These are phyloP conservation scores for Pleurotus giganteus DNA, from an alignment of 768 basidiomycete genomes.

Conservation along the genomic window DNA sequence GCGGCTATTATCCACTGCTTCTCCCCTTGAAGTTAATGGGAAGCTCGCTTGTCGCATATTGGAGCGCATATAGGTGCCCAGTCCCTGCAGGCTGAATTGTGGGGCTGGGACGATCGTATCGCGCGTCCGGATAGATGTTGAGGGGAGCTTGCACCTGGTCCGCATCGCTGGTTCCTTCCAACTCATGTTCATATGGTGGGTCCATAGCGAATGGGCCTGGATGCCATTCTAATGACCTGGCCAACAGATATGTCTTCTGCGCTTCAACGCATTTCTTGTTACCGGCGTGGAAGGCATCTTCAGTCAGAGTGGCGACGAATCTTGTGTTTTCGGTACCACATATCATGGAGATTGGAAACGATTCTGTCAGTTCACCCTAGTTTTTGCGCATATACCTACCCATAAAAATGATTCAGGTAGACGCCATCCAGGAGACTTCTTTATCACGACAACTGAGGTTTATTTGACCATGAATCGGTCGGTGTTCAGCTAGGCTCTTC, in stretches of 20 bases:
- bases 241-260: no score
- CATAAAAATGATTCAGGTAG: neutral
- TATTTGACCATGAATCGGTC: no score
- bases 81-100: slow-evolving; percentile 15
- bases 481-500: no score
- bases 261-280: neutral
- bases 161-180: no score
- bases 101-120: slow-evolving; percentile 14
- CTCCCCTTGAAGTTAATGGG: neutral
- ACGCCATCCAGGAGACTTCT: neutral
- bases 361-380: neutral
- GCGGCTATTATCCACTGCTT: neutral
- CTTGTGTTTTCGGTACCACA: slow-evolving; percentile 9
- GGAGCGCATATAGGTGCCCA: slow-evolving; percentile 12
- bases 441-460: no score
- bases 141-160: slow-evolving; percentile 19
- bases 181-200: no score
- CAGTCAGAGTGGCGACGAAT: slow-evolving; percentile 2
- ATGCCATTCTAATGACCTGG: neutral
- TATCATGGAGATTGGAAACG: slow-evolving; percentile 2
- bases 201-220: slow-evolving; percentile 16
- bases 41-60: slow-evolving; percentile 9
- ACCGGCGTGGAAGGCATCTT: slow-evolving; percentile 24
- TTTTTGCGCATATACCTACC: neutral
- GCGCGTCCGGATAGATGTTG: slow-evolving; percentile 14